Percentiles rank a stretch among this genome's conserved stretches.
phyloP scores from a whole-genome alignment of 2,329 filamentous ascomycete genomes.

The Cladosporium sp. region DNA sequence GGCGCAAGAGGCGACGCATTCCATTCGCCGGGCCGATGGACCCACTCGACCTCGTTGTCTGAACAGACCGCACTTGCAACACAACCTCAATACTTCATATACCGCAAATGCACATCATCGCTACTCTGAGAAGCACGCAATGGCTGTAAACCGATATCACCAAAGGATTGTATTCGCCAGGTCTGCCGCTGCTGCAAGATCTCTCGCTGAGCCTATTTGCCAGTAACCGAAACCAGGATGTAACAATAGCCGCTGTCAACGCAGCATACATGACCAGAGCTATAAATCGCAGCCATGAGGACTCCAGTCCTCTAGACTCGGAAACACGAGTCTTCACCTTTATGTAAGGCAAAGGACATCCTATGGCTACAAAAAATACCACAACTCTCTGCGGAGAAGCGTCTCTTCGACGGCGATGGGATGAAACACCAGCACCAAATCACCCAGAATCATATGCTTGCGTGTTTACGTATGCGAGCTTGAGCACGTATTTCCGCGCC shows the following conservation, averaged over 20 bases:
- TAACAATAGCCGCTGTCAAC: background rate
- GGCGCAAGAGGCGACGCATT: background rate
- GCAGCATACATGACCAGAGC: background rate
- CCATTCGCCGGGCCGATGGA: background rate
- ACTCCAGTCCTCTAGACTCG: background rate
- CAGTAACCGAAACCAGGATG: conserved; percentile 3
- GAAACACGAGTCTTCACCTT: background rate
- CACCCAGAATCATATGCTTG: background rate
- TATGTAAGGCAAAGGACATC: background rate
- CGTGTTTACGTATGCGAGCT: background rate
- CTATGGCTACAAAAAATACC: background rate
- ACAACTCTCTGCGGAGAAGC: background rate
- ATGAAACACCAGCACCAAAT: background rate
- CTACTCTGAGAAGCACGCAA: background rate
- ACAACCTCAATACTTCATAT: background rate
- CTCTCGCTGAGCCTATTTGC: background rate
- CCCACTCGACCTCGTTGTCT: background rate
- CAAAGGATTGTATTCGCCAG: background rate
- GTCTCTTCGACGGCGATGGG: background rate
- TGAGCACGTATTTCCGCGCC: background rate
- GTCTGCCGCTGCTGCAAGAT: background rate
- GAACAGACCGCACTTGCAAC: background rate
- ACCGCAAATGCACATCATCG: background rate
- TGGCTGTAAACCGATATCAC: background rate
- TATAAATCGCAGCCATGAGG: background rate